Conservation (phyloP, 805 yeast species). For the Metschnikowia arizonensis region DNA sequence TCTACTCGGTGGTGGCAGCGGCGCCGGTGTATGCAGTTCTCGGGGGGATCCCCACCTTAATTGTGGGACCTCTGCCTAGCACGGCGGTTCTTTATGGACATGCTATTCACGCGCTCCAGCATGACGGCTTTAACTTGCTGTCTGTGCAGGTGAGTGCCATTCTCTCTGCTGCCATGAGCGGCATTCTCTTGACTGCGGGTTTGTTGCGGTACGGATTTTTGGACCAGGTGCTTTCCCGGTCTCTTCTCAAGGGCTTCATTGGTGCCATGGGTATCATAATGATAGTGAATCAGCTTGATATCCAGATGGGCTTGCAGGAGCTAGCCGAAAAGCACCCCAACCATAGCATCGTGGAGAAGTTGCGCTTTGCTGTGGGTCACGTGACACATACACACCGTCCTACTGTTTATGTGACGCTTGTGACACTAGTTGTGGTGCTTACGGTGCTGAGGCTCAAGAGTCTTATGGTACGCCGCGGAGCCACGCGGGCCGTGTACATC, state of each 20-base stretch:
- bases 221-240: constrained; percentile 73
- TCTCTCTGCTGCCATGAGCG: constrained; percentile 18
- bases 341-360: constrained; percentile 10
- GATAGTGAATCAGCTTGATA: constrained; percentile 54
- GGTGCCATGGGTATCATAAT: constrained; percentile 83
- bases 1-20: constrained; percentile 70
- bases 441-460: constrained; percentile 20
- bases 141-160: constrained; percentile 20
- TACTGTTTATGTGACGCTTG: constrained; percentile 17
- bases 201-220: constrained; percentile 80
- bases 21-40: constrained; percentile 73
- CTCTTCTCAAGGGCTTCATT: constrained; percentile 76
- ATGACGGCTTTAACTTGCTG: constrained; percentile 36
- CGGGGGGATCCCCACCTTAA: constrained; percentile 85
- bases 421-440: constrained; percentile 23
- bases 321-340: neutral
- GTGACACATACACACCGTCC: constrained; percentile 8
- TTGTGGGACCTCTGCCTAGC: constrained; percentile 91
- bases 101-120: constrained; percentile 45
- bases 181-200: constrained; percentile 20
- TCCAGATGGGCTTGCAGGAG: constrained; percentile 38
- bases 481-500: constrained; percentile 22
- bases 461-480: constrained; percentile 15
- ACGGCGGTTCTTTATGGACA: constrained; percentile 81
- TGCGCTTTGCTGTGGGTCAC: constrained; percentile 9